A percentile compares a stretch with the other conserved stretches of the same genome.
Conservation (phyloP, 1,284 basidiomycete species). For the Sanguinoderma infundibulare region DNA sequence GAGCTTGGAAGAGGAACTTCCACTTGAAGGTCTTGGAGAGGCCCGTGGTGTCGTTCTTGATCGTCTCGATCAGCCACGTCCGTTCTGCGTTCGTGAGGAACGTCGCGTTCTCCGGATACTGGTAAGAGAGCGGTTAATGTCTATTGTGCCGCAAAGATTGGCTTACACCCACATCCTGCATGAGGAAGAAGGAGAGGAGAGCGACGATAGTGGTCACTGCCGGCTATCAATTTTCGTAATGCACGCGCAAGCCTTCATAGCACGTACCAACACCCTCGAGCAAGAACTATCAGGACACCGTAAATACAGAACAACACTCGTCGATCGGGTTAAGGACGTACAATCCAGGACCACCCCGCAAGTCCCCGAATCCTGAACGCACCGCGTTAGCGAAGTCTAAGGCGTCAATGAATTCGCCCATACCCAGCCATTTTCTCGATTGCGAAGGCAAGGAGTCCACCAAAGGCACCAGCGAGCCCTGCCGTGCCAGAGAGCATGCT, state of each 20-base stretch:
- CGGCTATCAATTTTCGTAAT: not conserved
- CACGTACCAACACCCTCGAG: slow-evolving; percentile 2
- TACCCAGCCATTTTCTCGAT: slow-evolving; percentile 10
- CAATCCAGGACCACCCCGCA: slow-evolving; percentile 8
- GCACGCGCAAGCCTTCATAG: not conserved
- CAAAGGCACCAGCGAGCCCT: slow-evolving; percentile 46
- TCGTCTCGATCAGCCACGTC: slow-evolving; percentile 36
- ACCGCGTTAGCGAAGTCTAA: not conserved
- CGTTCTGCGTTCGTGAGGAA: slow-evolving; percentile 37
- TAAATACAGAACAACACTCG: not conserved
- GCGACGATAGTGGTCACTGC: not conserved
- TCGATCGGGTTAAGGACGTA: not conserved
- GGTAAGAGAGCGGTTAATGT: not conserved
- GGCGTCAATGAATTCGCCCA: not conserved
- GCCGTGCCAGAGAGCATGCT: slow-evolving; percentile 59
- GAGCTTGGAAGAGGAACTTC: slow-evolving; percentile 29
- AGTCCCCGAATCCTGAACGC: not conserved
- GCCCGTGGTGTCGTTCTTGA: slow-evolving; percentile 30
- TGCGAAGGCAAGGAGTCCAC: slow-evolving; percentile 11
- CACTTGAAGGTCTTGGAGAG: slow-evolving; percentile 27
- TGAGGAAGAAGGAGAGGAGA: slow-evolving; percentile 1
- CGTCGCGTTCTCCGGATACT: slow-evolving; percentile 1
- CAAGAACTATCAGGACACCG: not conserved
- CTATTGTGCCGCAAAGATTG: not conserved
- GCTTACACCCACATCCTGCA: not conserved